A percentile compares a stretch with the other conserved stretches of the same genome.
phyloP scores from a whole-genome alignment of 2,329 filamentous ascomycete genomes.

The Claviceps lovelessii region DNA sequence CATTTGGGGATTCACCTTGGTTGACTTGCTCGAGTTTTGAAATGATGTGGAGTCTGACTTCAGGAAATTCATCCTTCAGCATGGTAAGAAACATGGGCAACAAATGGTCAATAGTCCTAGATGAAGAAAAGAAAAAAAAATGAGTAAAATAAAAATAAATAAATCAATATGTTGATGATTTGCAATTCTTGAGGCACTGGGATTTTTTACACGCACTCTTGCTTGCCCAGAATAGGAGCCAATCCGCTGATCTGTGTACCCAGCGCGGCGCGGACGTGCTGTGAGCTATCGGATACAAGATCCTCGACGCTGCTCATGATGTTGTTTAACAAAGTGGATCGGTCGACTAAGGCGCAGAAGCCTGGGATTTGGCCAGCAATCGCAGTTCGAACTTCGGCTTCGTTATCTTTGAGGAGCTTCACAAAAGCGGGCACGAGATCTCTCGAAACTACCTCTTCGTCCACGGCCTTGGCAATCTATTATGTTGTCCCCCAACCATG shows the following conservation, averaged over 20 bases:
- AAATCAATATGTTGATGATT: background rate
- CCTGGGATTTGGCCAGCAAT: constrained; percentile 96
- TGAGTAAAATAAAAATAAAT: background rate
- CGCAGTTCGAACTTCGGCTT: constrained; percentile 92
- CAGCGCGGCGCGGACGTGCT: constrained; percentile 89
- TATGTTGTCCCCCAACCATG: background rate
- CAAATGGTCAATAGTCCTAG: constrained; percentile 84
- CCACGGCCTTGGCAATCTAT: constrained; percentile 93
- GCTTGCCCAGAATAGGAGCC: constrained; percentile 91
- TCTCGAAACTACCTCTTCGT: constrained; percentile 86
- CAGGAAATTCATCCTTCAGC: constrained; percentile 98
- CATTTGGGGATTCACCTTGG: constrained; percentile 47
- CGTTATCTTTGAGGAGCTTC: constrained; percentile 92
- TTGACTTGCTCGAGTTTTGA: constrained; percentile 99
- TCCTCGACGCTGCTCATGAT: constrained; percentile 96
- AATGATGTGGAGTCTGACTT: constrained; percentile 96
- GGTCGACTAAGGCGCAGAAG: constrained; percentile 83
- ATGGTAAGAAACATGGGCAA: constrained; percentile 98
- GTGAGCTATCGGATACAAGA: constrained; percentile 86
- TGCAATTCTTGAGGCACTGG: background rate
- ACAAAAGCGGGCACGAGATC: constrained; percentile 95
- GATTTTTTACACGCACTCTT: constrained; percentile 54
- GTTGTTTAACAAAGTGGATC: constrained; percentile 76
- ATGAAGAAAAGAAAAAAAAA: background rate
- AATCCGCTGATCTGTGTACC: constrained; percentile 95